These are phyloP conservation scores for Vigna angularis DNA, from an alignment of 306 rosid genomes.

Conservation along the genomic window DNA sequence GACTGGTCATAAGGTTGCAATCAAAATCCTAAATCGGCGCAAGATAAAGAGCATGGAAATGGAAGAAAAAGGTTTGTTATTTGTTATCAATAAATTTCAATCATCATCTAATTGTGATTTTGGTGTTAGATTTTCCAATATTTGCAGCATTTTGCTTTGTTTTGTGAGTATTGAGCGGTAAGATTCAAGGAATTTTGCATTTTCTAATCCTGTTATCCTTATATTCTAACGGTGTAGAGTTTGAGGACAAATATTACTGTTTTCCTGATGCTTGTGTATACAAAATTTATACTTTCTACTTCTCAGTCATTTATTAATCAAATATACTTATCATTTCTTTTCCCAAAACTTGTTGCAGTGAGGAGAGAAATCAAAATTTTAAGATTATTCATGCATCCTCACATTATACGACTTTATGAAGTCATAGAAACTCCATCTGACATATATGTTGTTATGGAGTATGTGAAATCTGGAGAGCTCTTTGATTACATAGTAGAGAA, in stretches of 20 bases:
- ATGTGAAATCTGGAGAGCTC: constrained; percentile 89
- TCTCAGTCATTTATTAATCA: background rate
- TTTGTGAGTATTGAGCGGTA: constrained; percentile 7
- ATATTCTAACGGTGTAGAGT: constrained; percentile 29
- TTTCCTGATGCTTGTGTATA: constrained; percentile 26
- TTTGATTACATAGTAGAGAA: constrained; percentile 92
- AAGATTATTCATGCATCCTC: constrained; percentile 97
- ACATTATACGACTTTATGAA: constrained; percentile 87
- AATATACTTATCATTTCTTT: constrained; percentile 20
- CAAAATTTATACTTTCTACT: constrained; percentile 29
- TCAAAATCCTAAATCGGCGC: constrained; percentile 87
- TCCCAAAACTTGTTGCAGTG: constrained; percentile 64
- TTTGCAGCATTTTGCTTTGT: background rate
- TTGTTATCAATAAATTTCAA: constrained; percentile 31
- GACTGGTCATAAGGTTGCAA: constrained; percentile 92
- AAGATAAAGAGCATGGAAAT: constrained; percentile 87
- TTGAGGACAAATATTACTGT: constrained; percentile 27
- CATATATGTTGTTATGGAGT: constrained; percentile 90
- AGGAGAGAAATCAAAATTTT: constrained; percentile 90
- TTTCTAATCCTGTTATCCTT: constrained; percentile 17
- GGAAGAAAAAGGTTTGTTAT: constrained; percentile 86
- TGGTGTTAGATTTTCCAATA: constrained; percentile 14
- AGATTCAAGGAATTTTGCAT: constrained; percentile 10
- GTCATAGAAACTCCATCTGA: constrained; percentile 87
- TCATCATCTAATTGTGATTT: constrained; percentile 27